phyloP scores from a whole-genome alignment of 106 monocot species.

The Dioscorea zingiberensis region DNA sequence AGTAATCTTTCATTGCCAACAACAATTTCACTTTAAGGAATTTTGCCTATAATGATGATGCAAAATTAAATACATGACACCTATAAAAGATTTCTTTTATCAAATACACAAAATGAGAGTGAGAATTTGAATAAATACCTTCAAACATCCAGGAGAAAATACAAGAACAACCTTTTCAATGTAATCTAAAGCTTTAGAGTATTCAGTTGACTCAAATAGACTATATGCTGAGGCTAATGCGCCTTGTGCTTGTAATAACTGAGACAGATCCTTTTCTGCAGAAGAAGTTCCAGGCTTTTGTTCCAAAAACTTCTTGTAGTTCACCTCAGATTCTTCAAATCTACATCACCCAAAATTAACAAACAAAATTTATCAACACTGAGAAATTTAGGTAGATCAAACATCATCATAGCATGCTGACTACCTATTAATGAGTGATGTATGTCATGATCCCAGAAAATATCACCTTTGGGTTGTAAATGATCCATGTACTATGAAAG shows the following conservation, averaged over 20 bases:
- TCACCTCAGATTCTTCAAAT: slow-evolving; percentile 78
- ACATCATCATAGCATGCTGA: too few relatives aligned
- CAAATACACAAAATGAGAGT: too few relatives aligned
- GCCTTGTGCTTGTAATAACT: slow-evolving; percentile 64
- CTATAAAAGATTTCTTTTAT: not conserved
- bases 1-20: slow-evolving; percentile 82
- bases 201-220: slow-evolving; percentile 64
- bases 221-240: slow-evolving; percentile 70
- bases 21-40: slow-evolving; percentile 71
- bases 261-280: slow-evolving; percentile 86
- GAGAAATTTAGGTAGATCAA: too few relatives aligned
- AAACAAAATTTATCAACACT: not conserved
- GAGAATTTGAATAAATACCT: slow-evolving; percentile 35
- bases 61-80: not conserved
- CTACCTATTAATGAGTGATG: too few relatives aligned
- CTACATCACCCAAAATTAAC: slow-evolving; percentile 38
- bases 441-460: too few relatives aligned
- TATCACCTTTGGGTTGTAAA: too few relatives aligned
- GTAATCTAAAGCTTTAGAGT: slow-evolving; percentile 79
- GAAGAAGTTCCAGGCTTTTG: slow-evolving; percentile 62
- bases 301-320: slow-evolving; percentile 72
- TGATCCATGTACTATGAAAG: too few relatives aligned
- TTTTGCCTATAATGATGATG: slow-evolving; percentile 54
- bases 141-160: slow-evolving; percentile 72
- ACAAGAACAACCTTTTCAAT: slow-evolving; percentile 91